Evolutionary conservation across 768 basidiomycete species (phyloP).

Genomic region (Pilatotrama ljubarskyi): DNA sequence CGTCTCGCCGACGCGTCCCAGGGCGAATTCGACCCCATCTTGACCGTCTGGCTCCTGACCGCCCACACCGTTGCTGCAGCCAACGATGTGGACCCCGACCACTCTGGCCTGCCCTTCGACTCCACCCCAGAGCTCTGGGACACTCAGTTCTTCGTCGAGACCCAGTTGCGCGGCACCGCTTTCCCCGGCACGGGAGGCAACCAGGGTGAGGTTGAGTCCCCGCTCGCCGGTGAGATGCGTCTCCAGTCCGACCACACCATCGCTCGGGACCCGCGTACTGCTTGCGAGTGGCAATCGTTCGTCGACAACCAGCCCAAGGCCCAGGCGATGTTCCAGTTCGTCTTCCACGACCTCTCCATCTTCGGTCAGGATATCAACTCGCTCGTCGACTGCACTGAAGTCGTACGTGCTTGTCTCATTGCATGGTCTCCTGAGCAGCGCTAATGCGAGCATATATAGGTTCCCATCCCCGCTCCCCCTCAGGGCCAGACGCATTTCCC

Average conservation of each 20-base stretch:
- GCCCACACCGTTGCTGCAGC: slow-evolving; percentile 17
- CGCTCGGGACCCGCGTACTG: slow-evolving; percentile 28
- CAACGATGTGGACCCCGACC: slow-evolving; percentile 15
- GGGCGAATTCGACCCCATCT: slow-evolving; percentile 12
- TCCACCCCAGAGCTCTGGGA: slow-evolving; percentile 16
- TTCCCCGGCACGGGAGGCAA: slow-evolving; percentile 17
- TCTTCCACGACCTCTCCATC: slow-evolving; percentile 13
- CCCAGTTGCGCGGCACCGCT: slow-evolving; percentile 9
- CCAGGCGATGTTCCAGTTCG: slow-evolving; percentile 20
- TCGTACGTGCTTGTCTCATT: neutral
- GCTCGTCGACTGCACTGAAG: slow-evolving; percentile 18
- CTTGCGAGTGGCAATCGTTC: slow-evolving; percentile 31
- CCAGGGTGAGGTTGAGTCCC: slow-evolving; percentile 19
- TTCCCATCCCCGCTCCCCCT: slow-evolving; percentile 14
- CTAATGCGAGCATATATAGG: neutral
- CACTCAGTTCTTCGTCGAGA: slow-evolving; percentile 18
- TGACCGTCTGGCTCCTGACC: slow-evolving; percentile 16
- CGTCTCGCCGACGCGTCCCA: slow-evolving; percentile 14
- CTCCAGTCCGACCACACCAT: slow-evolving; percentile 21
- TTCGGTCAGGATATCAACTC: slow-evolving; percentile 15
- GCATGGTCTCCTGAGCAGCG: neutral
- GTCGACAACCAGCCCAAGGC: slow-evolving; percentile 22
- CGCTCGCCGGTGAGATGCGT: slow-evolving; percentile 11
- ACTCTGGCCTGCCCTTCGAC: slow-evolving; percentile 15
- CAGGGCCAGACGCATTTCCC: slow-evolving; percentile 22